phyloP scores from a whole-genome alignment of 169 alveolate species.

The Cryptosporidium canis region DNA sequence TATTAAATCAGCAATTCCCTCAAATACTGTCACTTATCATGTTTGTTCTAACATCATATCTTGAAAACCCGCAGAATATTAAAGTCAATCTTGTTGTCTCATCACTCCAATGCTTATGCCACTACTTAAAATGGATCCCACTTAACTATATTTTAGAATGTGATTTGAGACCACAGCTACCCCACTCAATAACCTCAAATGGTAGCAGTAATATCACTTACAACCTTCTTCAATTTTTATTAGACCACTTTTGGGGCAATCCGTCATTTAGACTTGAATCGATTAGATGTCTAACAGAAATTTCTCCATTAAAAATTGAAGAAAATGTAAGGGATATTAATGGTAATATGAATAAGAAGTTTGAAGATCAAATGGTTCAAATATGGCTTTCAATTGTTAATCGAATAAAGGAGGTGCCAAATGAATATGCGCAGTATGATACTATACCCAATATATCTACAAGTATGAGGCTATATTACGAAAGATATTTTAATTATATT shows the following conservation, averaged over 20 bases:
- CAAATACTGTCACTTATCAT: conserved; percentile 83
- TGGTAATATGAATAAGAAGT: conserved; percentile 35
- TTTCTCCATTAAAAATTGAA: conserved; percentile 84
- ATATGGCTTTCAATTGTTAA: conserved; percentile 84
- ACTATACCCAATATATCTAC: conserved; percentile 83
- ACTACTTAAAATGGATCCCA: conserved; percentile 95
- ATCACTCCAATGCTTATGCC: conserved; percentile 91
- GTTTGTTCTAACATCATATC: conserved; percentile 87
- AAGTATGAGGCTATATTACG: conserved; percentile 84
- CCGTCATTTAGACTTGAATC: conserved; percentile 89
- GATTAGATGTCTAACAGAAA: conserved; percentile 91
- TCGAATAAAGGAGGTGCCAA: conserved; percentile 82
- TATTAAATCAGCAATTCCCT: conserved; percentile 80
- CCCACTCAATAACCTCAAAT: conserved; percentile 1
- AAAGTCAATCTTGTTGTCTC: conserved; percentile 86
- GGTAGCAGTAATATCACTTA: not conserved
- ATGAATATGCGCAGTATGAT: conserved; percentile 81
- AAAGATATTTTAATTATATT: conserved; percentile 85
- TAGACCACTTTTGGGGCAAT: conserved; percentile 91
- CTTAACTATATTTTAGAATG: conserved; percentile 91
- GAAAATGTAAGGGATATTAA: conserved; percentile 67
- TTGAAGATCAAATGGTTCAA: conserved; percentile 79
- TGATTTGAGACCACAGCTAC: conserved; percentile 59
- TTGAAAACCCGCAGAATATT: conserved; percentile 83
- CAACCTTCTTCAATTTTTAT: conserved; percentile 81